Conservation (phyloP, 1,284 basidiomycete genomes). For the Mycena citricolor region DNA sequence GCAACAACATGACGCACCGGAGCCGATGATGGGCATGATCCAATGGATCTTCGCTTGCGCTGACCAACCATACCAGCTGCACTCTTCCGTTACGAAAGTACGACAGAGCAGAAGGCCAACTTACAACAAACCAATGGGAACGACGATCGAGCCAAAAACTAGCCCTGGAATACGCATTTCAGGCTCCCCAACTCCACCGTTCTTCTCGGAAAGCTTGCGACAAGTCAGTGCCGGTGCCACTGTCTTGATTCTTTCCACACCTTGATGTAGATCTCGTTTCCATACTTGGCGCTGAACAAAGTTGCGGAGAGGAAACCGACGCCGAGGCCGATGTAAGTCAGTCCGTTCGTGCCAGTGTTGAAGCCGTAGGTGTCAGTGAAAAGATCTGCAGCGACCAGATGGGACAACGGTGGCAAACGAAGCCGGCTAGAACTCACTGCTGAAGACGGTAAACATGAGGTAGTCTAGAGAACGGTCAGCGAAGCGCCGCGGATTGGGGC, state of each 20-base stretch:
- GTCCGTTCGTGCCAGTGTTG: slow-evolving; percentile 36
- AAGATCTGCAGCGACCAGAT: slow-evolving; percentile 24
- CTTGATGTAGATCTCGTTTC: slow-evolving; percentile 12
- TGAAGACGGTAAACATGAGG: slow-evolving; percentile 22
- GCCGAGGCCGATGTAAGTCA: slow-evolving; percentile 46
- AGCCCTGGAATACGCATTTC: slow-evolving; percentile 30
- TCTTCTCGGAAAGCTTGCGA: slow-evolving; percentile 16
- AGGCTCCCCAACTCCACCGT: slow-evolving; percentile 36
- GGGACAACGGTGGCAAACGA: slow-evolving; percentile 1
- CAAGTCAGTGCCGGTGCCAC: background rate
- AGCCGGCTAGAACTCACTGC: slow-evolving; percentile 8
- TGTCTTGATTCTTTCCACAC: background rate
- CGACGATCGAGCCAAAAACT: slow-evolving; percentile 53
- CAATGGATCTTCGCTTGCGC: slow-evolving; percentile 47
- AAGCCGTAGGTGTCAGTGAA: slow-evolving; percentile 40
- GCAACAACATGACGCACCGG: slow-evolving; percentile 33
- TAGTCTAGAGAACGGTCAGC: slow-evolving; percentile 8
- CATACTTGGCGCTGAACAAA: slow-evolving; percentile 11
- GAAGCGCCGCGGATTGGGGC: background rate
- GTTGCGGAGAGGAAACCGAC: slow-evolving; percentile 37
- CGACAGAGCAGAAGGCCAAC: slow-evolving; percentile 19
- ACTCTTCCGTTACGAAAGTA: background rate
- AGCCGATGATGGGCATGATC: slow-evolving; percentile 58
- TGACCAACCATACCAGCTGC: slow-evolving; percentile 61
- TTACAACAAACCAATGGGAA: slow-evolving; percentile 58